Percentiles rank a stretch among this genome's conserved stretches.
These are phyloP conservation scores for Glycine soja DNA, from an alignment of 306 rosid genomes.

Conservation along the genomic window DNA sequence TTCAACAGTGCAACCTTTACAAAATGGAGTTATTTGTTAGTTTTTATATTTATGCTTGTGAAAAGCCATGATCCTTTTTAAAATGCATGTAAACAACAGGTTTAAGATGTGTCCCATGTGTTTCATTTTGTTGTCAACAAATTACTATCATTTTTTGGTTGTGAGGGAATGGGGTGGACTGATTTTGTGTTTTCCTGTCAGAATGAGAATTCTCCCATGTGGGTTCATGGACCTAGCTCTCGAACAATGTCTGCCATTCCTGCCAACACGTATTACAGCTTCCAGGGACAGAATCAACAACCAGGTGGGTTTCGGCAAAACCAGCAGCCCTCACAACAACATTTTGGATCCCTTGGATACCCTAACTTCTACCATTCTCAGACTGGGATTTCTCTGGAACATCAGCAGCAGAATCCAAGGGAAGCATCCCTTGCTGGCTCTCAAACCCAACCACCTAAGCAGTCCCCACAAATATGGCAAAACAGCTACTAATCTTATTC, in stretches of 20 bases:
- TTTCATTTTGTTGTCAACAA: too few relatives aligned
- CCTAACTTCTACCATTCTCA: conserved; percentile 89
- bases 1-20: neutral
- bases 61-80: too few relatives aligned
- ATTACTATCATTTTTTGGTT: too few relatives aligned
- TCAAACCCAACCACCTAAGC: conserved; percentile 87
- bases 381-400: conserved; percentile 81
- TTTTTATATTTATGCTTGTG: too few relatives aligned
- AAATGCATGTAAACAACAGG: too few relatives aligned
- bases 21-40: neutral
- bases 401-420: conserved; percentile 85
- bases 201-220: conserved; percentile 93
- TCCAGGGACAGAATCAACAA: conserved; percentile 97
- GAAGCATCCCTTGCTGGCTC: conserved; percentile 78
- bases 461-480: conserved; percentile 97
- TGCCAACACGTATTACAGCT: conserved; percentile 78
- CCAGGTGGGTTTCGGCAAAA: conserved; percentile 81
- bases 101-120: too few relatives aligned
- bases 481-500: conserved; percentile 84
- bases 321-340: conserved; percentile 94
- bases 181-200: conserved; percentile 42
- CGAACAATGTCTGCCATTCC: conserved; percentile 91
- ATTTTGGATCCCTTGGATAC: conserved; percentile 70
- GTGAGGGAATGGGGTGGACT: neutral
- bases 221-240: conserved; percentile 97